Percentiles rank a stretch among this genome's conserved stretches.
These are phyloP conservation scores for Coemansia furcata DNA, from an alignment of 192 early-diverging fungal species.

Conservation along the genomic window DNA sequence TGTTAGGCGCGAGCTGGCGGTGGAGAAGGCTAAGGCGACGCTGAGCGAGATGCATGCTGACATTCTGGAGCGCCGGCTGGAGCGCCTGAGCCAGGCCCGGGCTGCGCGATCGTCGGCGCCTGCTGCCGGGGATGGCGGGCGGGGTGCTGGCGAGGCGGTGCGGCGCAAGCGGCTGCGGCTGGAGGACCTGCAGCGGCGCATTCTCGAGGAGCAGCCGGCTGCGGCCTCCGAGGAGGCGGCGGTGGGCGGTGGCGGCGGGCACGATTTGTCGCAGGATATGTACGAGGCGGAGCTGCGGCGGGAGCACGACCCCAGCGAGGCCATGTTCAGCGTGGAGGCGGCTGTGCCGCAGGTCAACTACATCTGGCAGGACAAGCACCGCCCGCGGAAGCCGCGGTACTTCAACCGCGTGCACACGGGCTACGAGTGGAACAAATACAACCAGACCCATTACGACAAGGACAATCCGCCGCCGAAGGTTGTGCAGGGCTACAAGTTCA, in stretches of 20 bases:
- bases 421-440: constrained; percentile 99
- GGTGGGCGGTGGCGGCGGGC: neutral
- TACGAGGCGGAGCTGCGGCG: constrained; percentile 71
- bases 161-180: constrained; percentile 52
- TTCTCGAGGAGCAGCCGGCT: constrained; percentile 35
- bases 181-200: constrained; percentile 48
- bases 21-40: constrained; percentile 76
- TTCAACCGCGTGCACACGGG: constrained; percentile 97
- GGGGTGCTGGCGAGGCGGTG: constrained; percentile 48
- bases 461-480: constrained; percentile 98
- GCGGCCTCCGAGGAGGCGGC: neutral
- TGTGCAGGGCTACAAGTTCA: constrained; percentile 97
- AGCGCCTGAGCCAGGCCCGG: constrained; percentile 58
- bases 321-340: constrained; percentile 75
- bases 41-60: constrained; percentile 75
- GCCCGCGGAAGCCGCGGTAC: constrained; percentile 92
- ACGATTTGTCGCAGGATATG: constrained; percentile 39
- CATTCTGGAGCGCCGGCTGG: constrained; percentile 69
- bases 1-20: constrained; percentile 67
- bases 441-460: constrained; percentile 95
- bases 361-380: constrained; percentile 90
- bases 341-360: constrained; percentile 60
- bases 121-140: constrained; percentile 16
- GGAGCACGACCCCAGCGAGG: constrained; percentile 76
- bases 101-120: constrained; percentile 28